These are phyloP conservation scores for Tardiomyces blankii DNA, from an alignment of 1,139 yeast genomes.

Conservation along the genomic window DNA sequence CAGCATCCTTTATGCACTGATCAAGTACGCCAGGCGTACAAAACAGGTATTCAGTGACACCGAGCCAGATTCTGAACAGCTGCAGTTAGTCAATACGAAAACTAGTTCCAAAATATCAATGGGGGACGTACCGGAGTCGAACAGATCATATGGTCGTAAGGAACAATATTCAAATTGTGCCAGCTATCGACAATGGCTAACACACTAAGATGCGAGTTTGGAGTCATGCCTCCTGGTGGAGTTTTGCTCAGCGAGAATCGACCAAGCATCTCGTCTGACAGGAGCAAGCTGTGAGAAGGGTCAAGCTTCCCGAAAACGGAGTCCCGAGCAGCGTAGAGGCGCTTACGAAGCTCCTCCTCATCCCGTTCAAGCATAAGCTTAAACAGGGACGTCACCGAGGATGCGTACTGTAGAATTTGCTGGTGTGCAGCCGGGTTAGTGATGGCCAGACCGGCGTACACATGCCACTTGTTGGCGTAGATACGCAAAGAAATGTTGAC, in stretches of 20 bases:
- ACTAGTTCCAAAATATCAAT: background rate
- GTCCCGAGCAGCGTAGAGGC: slow-evolving; percentile 58
- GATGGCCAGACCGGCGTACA: slow-evolving; percentile 93
- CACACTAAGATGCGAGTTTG: slow-evolving; percentile 81
- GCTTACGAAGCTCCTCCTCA: slow-evolving; percentile 41
- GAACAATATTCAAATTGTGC: slow-evolving; percentile 73
- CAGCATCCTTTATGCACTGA: slow-evolving; percentile 63
- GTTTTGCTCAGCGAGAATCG: slow-evolving; percentile 66
- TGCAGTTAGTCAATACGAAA: background rate
- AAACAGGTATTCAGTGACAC: slow-evolving; percentile 86
- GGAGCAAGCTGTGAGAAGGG: slow-evolving; percentile 44
- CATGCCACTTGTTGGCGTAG: slow-evolving; percentile 93
- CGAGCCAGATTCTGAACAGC: slow-evolving; percentile 77
- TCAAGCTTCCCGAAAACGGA: slow-evolving; percentile 61
- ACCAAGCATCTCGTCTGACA: slow-evolving; percentile 73
- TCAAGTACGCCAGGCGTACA: slow-evolving; percentile 76
- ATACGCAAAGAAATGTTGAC: slow-evolving; percentile 86
- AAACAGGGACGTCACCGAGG: slow-evolving; percentile 72
- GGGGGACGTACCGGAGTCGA: slow-evolving; percentile 55
- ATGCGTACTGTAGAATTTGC: slow-evolving; percentile 83
- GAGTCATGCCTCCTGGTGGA: slow-evolving; percentile 63
- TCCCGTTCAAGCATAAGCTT: slow-evolving; percentile 70
- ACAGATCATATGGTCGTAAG: slow-evolving; percentile 94
- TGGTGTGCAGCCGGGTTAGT: slow-evolving; percentile 91
- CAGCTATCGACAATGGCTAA: slow-evolving; percentile 92